phyloP scores from a whole-genome alignment of 148 eudicot genomes.

The Polygonum maritimum region DNA sequence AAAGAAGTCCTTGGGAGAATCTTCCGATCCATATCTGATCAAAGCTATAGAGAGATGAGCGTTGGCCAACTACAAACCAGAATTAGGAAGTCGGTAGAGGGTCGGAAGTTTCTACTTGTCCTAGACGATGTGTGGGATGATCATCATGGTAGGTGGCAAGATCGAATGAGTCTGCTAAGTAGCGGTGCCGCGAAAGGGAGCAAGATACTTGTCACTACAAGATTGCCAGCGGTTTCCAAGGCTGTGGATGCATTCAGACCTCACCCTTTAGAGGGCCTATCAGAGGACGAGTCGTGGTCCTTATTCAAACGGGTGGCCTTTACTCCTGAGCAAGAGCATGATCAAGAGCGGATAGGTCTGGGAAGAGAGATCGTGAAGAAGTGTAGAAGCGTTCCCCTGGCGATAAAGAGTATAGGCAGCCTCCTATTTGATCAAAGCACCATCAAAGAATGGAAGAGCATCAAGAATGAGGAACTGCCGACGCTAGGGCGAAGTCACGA shows the following conservation, averaged over 20 bases:
- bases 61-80: neutral
- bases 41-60: neutral
- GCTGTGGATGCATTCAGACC: neutral
- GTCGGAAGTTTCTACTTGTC: neutral
- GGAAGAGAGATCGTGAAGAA: conserved; percentile 23
- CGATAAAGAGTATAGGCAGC: conserved; percentile 18
- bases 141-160: neutral
- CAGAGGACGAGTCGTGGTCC: conserved; percentile 21
- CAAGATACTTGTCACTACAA: neutral
- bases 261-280: conserved; percentile 14
- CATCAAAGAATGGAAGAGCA: conserved; percentile 15
- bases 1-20: neutral
- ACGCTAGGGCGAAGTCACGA: neutral
- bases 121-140: conserved; percentile 5
- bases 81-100: neutral
- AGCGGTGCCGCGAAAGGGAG: neutral
- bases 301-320: conserved; percentile 13
- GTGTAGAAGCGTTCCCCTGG: conserved; percentile 22
- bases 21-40: neutral
- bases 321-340: neutral
- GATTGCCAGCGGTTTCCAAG: neutral
- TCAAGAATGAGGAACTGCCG: conserved; percentile 10
- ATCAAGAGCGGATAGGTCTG: conserved; percentile 5
- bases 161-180: neutral
- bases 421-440: conserved; percentile 9